phyloP scores from a whole-genome alignment of 2,329 filamentous ascomycete species.

The Diplodia scrobiculata region DNA sequence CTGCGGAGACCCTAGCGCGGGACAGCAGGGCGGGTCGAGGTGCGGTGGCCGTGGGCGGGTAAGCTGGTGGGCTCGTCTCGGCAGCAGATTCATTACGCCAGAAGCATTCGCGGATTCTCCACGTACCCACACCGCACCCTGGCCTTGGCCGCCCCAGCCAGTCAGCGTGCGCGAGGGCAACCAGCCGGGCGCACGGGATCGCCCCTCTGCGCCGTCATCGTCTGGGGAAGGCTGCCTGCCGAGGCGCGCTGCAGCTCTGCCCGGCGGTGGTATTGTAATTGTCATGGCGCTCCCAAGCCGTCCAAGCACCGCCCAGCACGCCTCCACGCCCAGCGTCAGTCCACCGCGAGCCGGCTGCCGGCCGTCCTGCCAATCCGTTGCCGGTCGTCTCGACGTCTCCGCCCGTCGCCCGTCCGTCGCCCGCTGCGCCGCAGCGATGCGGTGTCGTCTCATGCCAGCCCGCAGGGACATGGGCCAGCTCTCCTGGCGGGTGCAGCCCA shows the following conservation, averaged over 20 bases:
- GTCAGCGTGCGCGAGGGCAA: neutral
- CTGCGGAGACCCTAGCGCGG: conserved; percentile 22
- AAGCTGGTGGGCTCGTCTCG: conserved; percentile 20
- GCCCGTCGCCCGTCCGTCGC: neutral
- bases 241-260: conserved; percentile 2
- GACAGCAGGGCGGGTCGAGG: neutral
- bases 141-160: conserved; percentile 8
- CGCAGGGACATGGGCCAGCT: conserved; percentile 2
- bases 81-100: conserved; percentile 15
- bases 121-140: conserved; percentile 10
- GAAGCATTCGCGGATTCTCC: conserved; percentile 14
- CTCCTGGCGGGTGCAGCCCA: conserved; percentile 8
- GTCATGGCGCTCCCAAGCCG: conserved; percentile 11
- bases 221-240: conserved; percentile 28
- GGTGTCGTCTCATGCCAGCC: conserved; percentile 23
- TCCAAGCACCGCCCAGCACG: conserved; percentile 19
- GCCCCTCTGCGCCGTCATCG: conserved; percentile 24
- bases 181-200: conserved; percentile 27
- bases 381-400: neutral
- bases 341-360: conserved; percentile 11
- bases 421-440: conserved; percentile 6
- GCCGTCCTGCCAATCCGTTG: conserved; percentile 4
- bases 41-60: conserved; percentile 11
- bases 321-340: conserved; percentile 13
- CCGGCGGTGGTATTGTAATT: neutral